These are phyloP conservation scores for Coemansia pectinata DNA, from an alignment of 192 early-diverging fungal species.

Conservation along the genomic window DNA sequence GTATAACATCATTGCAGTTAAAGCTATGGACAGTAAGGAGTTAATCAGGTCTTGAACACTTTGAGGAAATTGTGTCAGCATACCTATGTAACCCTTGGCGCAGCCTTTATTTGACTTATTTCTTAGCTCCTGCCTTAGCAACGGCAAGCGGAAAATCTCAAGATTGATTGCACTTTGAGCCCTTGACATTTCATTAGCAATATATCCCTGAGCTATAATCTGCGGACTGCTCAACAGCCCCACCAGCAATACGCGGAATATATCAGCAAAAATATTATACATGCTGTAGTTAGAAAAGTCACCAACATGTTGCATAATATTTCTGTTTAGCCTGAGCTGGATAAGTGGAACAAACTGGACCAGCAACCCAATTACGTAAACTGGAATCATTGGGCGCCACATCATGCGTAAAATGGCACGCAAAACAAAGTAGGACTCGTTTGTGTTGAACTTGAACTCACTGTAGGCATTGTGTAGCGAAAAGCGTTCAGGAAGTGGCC, in stretches of 20 bases:
- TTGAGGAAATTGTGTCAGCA: neutral
- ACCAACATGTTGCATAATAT: slow-evolving; percentile 22
- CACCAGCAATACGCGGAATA: neutral
- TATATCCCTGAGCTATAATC: neutral
- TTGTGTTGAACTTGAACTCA: slow-evolving; percentile 23
- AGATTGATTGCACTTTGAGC: slow-evolving; percentile 14
- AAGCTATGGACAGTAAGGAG: neutral
- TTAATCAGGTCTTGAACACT: neutral
- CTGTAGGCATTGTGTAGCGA: neutral
- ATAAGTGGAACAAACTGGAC: neutral
- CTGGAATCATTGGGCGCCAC: slow-evolving; percentile 32
- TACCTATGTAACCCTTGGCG: neutral
- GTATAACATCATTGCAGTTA: slow-evolving; percentile 7
- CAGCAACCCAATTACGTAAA: slow-evolving; percentile 16
- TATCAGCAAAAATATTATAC: slow-evolving; percentile 15
- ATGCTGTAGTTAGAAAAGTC: neutral
- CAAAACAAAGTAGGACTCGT: slow-evolving; percentile 30
- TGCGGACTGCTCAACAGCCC: neutral
- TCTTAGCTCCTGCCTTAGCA: slow-evolving; percentile 7
- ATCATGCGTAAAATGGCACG: slow-evolving; percentile 27
- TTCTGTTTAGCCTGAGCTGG: neutral
- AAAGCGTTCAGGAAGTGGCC: neutral
- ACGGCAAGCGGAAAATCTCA: slow-evolving; percentile 32
- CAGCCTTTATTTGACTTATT: neutral
- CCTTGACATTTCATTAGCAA: neutral